These are phyloP conservation scores for Anacardium occidentale DNA, from an alignment of 345 rosid species.

Conservation along the genomic window DNA sequence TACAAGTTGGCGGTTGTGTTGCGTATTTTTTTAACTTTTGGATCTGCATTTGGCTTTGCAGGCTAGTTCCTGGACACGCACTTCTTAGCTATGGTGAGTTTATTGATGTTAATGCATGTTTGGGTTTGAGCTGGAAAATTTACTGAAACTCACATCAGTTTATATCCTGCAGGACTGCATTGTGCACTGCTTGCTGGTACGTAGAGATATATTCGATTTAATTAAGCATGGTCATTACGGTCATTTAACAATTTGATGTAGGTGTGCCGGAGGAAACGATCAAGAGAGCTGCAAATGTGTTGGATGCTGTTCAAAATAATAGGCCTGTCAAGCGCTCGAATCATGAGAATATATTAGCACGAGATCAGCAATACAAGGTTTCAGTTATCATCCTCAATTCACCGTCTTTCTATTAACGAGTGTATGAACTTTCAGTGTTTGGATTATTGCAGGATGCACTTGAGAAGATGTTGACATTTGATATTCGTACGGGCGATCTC, in stretches of 20 bases:
- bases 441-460: conserved; percentile 54
- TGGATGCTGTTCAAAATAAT: conserved; percentile 54
- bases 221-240: too few relatives aligned
- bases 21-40: too few relatives aligned
- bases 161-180: conserved; percentile 64
- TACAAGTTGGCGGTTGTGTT: too few relatives aligned
- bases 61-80: conserved; percentile 83
- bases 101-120: conserved; percentile 1
- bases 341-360: conserved; percentile 56
- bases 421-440: neutral
- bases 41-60: conserved; percentile 27
- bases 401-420: neutral
- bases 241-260: conserved; percentile 15
- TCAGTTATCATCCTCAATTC: neutral
- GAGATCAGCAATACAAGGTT: conserved; percentile 73
- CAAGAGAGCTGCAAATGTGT: conserved; percentile 65
- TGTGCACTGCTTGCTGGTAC: conserved; percentile 89
- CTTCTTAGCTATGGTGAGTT: conserved; percentile 81
- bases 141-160: conserved; percentile 18
- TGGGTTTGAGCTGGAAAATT: conserved; percentile 15
- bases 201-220: neutral
- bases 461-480: conserved; percentile 65
- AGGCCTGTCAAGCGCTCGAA: conserved; percentile 45
- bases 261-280: conserved; percentile 84
- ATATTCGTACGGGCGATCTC: conserved; percentile 56